Conservation (phyloP, 768 basidiomycete species). For the Mycena venus region DNA sequence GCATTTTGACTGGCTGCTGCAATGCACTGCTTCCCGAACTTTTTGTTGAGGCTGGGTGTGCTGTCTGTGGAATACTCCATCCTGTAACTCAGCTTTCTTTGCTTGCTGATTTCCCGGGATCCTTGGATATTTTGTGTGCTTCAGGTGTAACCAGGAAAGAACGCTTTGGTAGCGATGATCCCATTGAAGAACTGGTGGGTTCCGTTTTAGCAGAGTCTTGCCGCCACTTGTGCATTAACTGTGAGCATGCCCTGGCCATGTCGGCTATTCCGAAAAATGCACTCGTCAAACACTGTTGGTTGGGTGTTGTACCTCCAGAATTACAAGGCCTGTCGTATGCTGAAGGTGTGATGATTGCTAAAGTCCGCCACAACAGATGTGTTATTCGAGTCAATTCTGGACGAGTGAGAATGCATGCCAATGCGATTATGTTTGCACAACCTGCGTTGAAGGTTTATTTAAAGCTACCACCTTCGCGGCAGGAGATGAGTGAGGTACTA, state of each 20-base stretch:
- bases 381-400: conserved; percentile 45
- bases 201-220: conserved; percentile 3
- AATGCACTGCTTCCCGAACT: too few relatives aligned
- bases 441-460: conserved; percentile 42
- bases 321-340: conserved; percentile 9
- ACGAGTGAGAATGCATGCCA: conserved; percentile 41
- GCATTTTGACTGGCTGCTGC: too few relatives aligned
- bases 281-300: conserved; percentile 21
- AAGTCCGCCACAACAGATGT: conserved; percentile 1
- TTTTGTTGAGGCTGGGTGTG: conserved; percentile 1
- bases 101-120: neutral
- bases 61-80: neutral
- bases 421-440: conserved; percentile 45
- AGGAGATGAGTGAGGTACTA: conserved; percentile 40
- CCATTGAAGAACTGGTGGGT: too few relatives aligned
- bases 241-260: neutral
- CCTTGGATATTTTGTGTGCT: neutral
- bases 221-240: neutral
- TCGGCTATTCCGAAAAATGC: conserved; percentile 14
- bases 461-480: conserved; percentile 37
- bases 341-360: neutral
- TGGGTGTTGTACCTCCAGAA: conserved; percentile 15
- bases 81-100: neutral
- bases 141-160: neutral
- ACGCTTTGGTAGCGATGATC: neutral